phyloP scores from a whole-genome alignment of 768 basidiomycete genomes.

The Naganishia friedmannii region DNA sequence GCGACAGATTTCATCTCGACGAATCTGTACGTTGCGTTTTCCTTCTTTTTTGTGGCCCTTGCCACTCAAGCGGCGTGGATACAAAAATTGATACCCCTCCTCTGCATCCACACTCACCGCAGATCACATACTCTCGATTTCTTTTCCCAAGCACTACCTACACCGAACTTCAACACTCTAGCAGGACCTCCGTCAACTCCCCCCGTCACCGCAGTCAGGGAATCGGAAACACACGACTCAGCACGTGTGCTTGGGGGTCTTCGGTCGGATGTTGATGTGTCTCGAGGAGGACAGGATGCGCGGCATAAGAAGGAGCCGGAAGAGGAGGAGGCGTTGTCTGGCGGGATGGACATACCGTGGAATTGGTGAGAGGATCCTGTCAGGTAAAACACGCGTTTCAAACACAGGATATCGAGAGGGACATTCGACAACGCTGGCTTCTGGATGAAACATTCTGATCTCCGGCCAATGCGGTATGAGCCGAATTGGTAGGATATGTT shows the following conservation, averaged over 20 bases:
- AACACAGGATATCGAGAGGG: too few species aligned
- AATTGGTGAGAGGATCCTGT: neutral
- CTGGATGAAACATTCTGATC: too few species aligned
- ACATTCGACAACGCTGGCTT: too few species aligned
- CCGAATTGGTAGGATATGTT: too few species aligned
- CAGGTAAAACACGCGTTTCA: too few species aligned
- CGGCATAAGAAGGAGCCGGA: neutral
- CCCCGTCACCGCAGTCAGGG: neutral
- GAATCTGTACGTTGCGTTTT: conserved; percentile 2
- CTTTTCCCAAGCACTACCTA: conserved; percentile 13
- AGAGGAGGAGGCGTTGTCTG: neutral
- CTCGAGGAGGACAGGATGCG: neutral
- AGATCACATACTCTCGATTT: conserved; percentile 18
- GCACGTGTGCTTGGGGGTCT: neutral
- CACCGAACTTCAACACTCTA: conserved; percentile 1
- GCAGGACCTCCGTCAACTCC: neutral
- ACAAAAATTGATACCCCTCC: neutral
- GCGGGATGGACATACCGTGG: conserved; percentile 18
- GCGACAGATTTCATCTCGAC: conserved; percentile 11
- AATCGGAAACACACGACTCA: neutral
- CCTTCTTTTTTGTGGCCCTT: too few species aligned
- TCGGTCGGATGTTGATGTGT: neutral
- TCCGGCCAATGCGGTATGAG: too few species aligned
- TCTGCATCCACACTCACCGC: neutral
- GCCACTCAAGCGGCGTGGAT: neutral